phyloP scores from a whole-genome alignment of 441 rosid genomes.

The Jatropha podagrica region DNA sequence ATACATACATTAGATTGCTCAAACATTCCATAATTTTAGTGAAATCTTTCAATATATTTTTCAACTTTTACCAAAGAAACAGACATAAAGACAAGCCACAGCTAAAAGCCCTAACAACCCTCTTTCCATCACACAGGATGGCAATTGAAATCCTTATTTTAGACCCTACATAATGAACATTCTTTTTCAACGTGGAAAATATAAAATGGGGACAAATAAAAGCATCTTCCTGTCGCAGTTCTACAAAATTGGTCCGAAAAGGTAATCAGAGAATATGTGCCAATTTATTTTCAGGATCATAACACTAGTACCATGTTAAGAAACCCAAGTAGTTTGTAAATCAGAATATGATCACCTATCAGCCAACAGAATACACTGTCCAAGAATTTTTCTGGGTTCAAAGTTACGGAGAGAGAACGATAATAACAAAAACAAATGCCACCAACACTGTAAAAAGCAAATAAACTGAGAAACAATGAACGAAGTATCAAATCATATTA shows the following conservation, averaged over 20 bases:
- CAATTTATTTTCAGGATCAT: background rate
- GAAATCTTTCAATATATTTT: background rate
- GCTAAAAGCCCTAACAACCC: too few relatives aligned
- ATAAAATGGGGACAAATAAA: background rate
- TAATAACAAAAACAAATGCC: background rate
- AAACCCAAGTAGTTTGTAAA: too few relatives aligned
- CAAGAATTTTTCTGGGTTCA: too few relatives aligned
- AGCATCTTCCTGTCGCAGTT: background rate
- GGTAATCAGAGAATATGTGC: background rate
- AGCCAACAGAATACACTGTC: too few relatives aligned
- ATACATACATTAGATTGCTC: background rate
- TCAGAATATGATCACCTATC: too few relatives aligned
- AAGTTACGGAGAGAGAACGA: too few relatives aligned
- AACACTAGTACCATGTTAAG: too few relatives aligned
- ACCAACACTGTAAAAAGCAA: too few relatives aligned
- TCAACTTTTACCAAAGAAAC: background rate
- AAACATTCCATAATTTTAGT: background rate
- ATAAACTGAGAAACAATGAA: background rate
- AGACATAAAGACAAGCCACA: background rate
- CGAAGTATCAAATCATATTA: background rate
- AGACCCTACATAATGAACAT: background rate
- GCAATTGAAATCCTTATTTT: background rate
- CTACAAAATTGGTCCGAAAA: background rate
- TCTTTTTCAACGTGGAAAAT: background rate
- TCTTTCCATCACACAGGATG: background rate